These are phyloP conservation scores for Cornus kousa DNA, from an alignment of 148 eudicot genomes.

Conservation along the genomic window DNA sequence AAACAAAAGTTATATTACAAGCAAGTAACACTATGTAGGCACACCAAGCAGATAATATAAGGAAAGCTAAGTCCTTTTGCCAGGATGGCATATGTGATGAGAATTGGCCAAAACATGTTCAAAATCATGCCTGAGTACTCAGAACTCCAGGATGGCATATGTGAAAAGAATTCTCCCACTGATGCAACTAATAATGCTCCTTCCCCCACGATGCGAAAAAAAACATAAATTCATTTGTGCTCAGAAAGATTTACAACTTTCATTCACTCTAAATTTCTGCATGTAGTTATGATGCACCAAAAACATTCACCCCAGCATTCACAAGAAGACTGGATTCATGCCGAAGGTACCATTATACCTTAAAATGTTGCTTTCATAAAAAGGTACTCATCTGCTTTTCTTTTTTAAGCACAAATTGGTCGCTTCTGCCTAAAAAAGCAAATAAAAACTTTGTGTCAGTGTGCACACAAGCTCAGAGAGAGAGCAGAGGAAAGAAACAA, in stretches of 20 bases:
- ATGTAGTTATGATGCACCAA: background rate
- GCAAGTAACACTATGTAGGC: background rate
- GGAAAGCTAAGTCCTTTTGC: no score
- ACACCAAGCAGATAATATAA: background rate
- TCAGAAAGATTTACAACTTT: background rate
- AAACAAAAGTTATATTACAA: background rate
- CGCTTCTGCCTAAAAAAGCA: background rate
- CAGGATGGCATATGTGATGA: no score
- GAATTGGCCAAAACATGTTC: no score
- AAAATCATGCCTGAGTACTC: no score
- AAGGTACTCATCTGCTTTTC: background rate
- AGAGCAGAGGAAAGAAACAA: no score
- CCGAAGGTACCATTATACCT: background rate
- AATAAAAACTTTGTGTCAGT: background rate
- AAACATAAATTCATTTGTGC: background rate
- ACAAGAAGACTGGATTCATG: background rate
- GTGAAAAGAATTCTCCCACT: no score
- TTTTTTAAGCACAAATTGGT: no score
- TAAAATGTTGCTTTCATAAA: no score
- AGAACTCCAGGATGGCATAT: no score
- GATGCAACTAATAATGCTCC: background rate
- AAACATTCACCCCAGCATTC: constrained; percentile 7
- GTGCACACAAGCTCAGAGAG: no score
- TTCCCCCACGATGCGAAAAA: background rate
- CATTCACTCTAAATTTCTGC: background rate